A percentile compares a stretch with the other conserved stretches of the same genome.
Evolutionary conservation across 768 basidiomycete genomes (phyloP).

Genomic region (Terana coerulea): DNA sequence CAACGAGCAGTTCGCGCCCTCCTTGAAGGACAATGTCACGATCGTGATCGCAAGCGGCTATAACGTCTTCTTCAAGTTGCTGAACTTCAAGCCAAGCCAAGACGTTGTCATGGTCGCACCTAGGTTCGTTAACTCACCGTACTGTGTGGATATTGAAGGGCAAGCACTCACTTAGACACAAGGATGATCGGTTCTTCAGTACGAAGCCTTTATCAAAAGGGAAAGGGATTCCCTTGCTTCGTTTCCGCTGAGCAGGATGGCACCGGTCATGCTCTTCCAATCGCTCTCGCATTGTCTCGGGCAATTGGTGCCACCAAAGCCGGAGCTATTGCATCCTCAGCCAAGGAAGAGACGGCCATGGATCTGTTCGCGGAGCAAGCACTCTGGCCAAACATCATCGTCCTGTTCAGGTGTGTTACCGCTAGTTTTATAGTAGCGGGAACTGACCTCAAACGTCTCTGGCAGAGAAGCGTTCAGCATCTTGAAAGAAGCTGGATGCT

Average conservation of each 20-base stretch:
- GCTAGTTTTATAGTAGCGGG: not conserved
- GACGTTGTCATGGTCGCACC: slow-evolving; percentile 68
- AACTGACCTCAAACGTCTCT: not conserved
- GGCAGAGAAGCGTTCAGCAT: slow-evolving; percentile 56
- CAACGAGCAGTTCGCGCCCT: slow-evolving; percentile 48
- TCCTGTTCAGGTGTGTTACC: slow-evolving; percentile 46
- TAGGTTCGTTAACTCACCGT: slow-evolving; percentile 31
- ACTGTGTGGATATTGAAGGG: not conserved
- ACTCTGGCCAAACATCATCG: slow-evolving; percentile 65
- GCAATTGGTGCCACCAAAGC: slow-evolving; percentile 61
- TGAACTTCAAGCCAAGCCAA: slow-evolving; percentile 49
- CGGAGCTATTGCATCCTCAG: slow-evolving; percentile 61
- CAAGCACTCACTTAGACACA: not conserved
- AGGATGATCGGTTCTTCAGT: slow-evolving; percentile 70
- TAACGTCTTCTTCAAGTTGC: slow-evolving; percentile 58
- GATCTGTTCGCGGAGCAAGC: slow-evolving; percentile 64
- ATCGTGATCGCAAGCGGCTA: slow-evolving; percentile 64
- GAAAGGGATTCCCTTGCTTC: slow-evolving; percentile 61
- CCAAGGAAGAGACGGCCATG: slow-evolving; percentile 60
- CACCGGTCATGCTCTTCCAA: slow-evolving; percentile 40
- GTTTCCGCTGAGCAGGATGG: slow-evolving; percentile 64
- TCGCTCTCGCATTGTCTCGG: slow-evolving; percentile 50
- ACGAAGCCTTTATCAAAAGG: slow-evolving; percentile 54
- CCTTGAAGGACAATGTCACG: slow-evolving; percentile 43
- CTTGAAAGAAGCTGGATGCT: slow-evolving; percentile 60